phyloP scores from a whole-genome alignment of 345 rosid species.

The Luvunga scandens region DNA sequence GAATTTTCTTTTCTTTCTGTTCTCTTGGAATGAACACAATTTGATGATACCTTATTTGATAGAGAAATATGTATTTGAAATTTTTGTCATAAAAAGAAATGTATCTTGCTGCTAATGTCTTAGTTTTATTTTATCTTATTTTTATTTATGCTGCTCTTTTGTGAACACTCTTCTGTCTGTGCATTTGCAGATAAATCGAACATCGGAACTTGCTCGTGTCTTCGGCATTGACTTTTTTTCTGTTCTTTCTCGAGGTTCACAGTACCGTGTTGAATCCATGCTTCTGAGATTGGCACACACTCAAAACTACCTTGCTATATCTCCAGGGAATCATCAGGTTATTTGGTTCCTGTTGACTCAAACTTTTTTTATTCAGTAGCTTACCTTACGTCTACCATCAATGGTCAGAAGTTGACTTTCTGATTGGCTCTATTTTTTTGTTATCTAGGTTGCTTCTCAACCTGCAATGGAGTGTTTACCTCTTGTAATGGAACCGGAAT shows the following conservation, averaged over 20 bases:
- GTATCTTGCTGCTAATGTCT: not conserved
- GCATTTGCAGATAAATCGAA: conserved; percentile 82
- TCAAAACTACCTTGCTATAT: conserved; percentile 89
- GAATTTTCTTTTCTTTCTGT: not conserved
- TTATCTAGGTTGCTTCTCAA: conserved; percentile 87
- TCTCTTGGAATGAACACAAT: not conserved
- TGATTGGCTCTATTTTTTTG: conserved; percentile 8
- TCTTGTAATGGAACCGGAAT: conserved; percentile 98
- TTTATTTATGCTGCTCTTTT: not conserved
- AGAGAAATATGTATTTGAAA: not conserved
- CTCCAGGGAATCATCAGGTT: conserved; percentile 95
- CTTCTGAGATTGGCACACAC: conserved; percentile 90
- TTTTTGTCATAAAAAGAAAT: not conserved
- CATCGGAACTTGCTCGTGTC: conserved; percentile 97
- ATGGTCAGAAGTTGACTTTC: conserved; percentile 2
- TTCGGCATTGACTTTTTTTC: conserved; percentile 98
- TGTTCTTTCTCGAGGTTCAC: conserved; percentile 97
- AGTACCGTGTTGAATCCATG: conserved; percentile 98
- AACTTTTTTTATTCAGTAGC: not conserved
- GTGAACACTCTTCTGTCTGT: conserved; percentile 1
- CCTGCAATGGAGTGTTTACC: conserved; percentile 99
- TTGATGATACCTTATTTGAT: not conserved
- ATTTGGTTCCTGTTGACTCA: conserved; percentile 6
- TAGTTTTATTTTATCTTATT: not conserved
- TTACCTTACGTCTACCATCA: not conserved